phyloP scores from a whole-genome alignment of 805 yeast genomes.

The Jamesozyma spencerorum region DNA sequence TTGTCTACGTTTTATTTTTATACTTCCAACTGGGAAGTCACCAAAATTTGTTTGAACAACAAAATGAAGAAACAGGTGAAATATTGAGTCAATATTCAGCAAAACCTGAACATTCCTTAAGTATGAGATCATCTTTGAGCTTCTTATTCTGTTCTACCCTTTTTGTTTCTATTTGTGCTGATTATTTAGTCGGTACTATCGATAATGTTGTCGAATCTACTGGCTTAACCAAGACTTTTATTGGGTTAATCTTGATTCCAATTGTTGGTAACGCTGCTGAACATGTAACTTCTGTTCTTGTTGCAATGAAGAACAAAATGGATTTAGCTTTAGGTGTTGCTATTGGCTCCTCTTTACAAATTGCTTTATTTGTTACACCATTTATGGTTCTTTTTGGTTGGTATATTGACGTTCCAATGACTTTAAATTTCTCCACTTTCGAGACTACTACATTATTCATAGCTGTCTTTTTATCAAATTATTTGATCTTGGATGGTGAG shows the following conservation, averaged over 20 bases:
- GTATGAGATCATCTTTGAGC: conserved; percentile 44
- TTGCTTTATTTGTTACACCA: conserved; percentile 91
- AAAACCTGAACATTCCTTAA: conserved; percentile 31
- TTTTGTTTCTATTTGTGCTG: conserved; percentile 84
- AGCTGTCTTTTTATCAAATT: conserved; percentile 79
- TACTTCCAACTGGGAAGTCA: conserved; percentile 87
- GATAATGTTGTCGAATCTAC: conserved; percentile 77
- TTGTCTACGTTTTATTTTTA: conserved; percentile 69
- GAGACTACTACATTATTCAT: conserved; percentile 90
- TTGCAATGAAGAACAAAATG: conserved; percentile 94
- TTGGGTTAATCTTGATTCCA: conserved; percentile 88
- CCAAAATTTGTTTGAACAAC: conserved; percentile 58
- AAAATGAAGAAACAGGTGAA: conserved; percentile 34
- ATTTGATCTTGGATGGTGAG: conserved; percentile 85
- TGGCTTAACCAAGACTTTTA: conserved; percentile 88
- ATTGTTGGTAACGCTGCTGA: conserved; percentile 98
- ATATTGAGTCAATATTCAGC: conserved; percentile 18
- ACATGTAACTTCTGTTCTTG: conserved; percentile 92
- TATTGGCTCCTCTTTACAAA: conserved; percentile 89
- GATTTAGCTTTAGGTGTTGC: conserved; percentile 96
- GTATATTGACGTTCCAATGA: conserved; percentile 85
- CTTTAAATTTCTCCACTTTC: conserved; percentile 80
- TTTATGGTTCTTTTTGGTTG: conserved; percentile 93
- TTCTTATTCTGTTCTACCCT: conserved; percentile 58
- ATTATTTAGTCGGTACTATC: conserved; percentile 85